Evolutionary conservation across 345 rosid species (phyloP).

Genomic region (Gossypium longicalyx): DNA sequence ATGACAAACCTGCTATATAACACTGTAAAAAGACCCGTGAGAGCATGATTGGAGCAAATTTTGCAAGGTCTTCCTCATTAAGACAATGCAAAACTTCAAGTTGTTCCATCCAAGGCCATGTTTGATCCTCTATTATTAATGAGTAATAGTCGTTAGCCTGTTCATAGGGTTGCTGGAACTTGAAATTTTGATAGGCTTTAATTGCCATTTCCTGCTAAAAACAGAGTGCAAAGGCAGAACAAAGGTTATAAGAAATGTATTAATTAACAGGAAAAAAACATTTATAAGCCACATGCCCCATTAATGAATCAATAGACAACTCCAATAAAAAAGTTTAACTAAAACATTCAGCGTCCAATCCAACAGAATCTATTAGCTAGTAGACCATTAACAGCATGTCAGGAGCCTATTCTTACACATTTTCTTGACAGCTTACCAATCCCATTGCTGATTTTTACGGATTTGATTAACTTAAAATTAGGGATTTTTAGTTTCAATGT

Average conservation of each 20-base stretch:
- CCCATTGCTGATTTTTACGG: too few relatives aligned
- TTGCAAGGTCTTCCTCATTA: conserved; percentile 62
- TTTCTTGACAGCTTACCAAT: neutral
- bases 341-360: neutral
- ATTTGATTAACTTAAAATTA: too few relatives aligned
- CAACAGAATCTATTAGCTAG: neutral
- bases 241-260: neutral
- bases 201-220: conserved; percentile 59
- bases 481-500: too few relatives aligned
- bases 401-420: neutral
- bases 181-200: conserved; percentile 67
- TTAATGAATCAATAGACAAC: neutral
- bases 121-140: conserved; percentile 55
- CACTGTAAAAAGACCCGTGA: conserved; percentile 78
- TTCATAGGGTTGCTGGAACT: conserved; percentile 78
- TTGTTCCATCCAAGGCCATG: conserved; percentile 75
- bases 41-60: conserved; percentile 65
- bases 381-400: neutral
- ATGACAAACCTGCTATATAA: conserved; percentile 59
- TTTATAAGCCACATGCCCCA: neutral
- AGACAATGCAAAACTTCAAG: conserved; percentile 62
- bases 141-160: conserved; percentile 80
- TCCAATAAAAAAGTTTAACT: neutral
- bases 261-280: neutral
- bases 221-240: neutral